Conservation (phyloP, 352 stramenopile species). For the Phytopythium cucurbitacearum region DNA sequence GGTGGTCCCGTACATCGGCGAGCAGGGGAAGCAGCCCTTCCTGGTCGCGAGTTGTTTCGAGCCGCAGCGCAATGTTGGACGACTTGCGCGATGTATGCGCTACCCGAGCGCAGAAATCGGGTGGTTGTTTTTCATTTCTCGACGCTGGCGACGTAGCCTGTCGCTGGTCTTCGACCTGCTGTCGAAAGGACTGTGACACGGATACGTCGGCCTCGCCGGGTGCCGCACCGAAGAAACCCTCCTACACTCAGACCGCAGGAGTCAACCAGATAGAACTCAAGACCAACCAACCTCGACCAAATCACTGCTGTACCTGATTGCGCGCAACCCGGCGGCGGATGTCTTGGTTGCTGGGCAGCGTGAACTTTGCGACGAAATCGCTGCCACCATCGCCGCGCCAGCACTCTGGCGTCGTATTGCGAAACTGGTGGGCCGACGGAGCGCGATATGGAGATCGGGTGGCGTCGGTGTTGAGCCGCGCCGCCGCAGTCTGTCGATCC, state of each 20-base stretch:
- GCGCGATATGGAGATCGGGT: slow-evolving; percentile 38
- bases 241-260: slow-evolving; percentile 3
- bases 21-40: slow-evolving; percentile 47
- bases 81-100: slow-evolving; percentile 65
- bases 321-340: slow-evolving; percentile 40
- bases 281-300: not conserved
- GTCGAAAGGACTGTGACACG: slow-evolving; percentile 25
- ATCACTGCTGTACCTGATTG: slow-evolving; percentile 33
- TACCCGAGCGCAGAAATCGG: slow-evolving; percentile 22
- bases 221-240: slow-evolving; percentile 45
- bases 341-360: slow-evolving; percentile 57
- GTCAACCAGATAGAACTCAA: not conserved
- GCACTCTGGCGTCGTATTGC: slow-evolving; percentile 13
- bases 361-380: slow-evolving; percentile 74
- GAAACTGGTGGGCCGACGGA: slow-evolving; percentile 43
- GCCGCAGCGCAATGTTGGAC: slow-evolving; percentile 46
- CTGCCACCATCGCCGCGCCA: slow-evolving; percentile 9
- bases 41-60: slow-evolving; percentile 62
- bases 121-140: not conserved
- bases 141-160: slow-evolving; percentile 8
- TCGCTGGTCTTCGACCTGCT: slow-evolving; percentile 15
- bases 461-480: slow-evolving; percentile 34
- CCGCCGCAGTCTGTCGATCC: slow-evolving; percentile 32
- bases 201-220: slow-evolving; percentile 27
- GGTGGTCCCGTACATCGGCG: slow-evolving; percentile 46